Base-by-base conservation (phyloP, 2,329 filamentous ascomycete genomes). In the Exophiala dermatitidis region DNA sequence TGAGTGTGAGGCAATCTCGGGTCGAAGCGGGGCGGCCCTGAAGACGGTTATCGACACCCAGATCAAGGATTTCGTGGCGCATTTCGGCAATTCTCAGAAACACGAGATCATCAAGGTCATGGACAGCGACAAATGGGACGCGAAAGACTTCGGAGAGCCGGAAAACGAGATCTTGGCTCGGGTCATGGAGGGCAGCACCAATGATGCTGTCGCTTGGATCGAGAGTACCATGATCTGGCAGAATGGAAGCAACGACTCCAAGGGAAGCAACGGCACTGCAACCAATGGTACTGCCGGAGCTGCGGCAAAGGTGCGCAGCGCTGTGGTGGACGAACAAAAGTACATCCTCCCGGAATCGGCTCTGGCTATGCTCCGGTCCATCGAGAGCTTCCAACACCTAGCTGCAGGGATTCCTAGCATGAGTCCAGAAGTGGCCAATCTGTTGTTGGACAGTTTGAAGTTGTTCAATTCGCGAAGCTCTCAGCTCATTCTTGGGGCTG, bases 391-490 rank as follows among this genome's bases (percentile, higher is more conserved):
- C 69, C 77, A 95, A 59, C 86, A 87, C 57, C 79, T 98, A 3
- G 84, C 91, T 53, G 79, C 87, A 3, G 85, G 84, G 32, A 91
- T 97, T 53, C 91, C 93, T 1, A 91, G 86, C 56, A 90, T 96
- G 82, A 87, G 89, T 1, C 77, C 84, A 1, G 90, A 96, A 54
- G 84, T 96, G 49, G 61, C 88, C 0, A 75, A 80, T 2, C 85
- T 84, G 0, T 79, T 98, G 7, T 76, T 96, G 40, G 85, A 93
- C 26, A 95, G 94, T 65, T 77, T 97, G 9, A 88, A 93, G 60
- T 78, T 95, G 3, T 98, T 97, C 77, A 96, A 98, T 69, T 96
- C 90, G 2, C 85, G 93, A 19, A 90, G 90, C 53, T 94, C 87
- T n/a, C 93, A 98, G 67, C 80, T 98, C 53, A 96, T 98, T 60